Percentiles rank a stretch among this genome's conserved stretches.
Evolutionary conservation across 495 filamentous ascomycete species (phyloP).

Genomic region (Barbatosphaeria neglecta): DNA sequence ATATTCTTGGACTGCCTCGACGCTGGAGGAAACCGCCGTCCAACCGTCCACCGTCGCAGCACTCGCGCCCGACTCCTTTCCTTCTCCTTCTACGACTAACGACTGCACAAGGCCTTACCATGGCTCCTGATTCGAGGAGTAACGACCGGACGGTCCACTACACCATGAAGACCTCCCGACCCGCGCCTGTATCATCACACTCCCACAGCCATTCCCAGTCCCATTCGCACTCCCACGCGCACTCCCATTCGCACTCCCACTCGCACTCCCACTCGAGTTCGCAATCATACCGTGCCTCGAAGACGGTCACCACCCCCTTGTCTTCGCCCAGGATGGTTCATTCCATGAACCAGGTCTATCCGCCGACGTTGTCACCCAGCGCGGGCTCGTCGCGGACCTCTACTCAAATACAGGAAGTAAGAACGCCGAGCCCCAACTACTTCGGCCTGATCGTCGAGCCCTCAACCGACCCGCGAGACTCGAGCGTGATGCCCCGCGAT

Average conservation of each 20-base stretch:
- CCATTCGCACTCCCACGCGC: slow-evolving; percentile 17
- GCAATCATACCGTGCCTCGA: slow-evolving; percentile 23
- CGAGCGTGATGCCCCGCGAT: slow-evolving; percentile 45
- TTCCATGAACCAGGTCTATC: slow-evolving; percentile 33
- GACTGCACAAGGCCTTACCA: slow-evolving; percentile 1
- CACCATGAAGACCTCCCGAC: slow-evolving; percentile 38
- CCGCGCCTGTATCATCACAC: slow-evolving; percentile 19
- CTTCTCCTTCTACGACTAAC: not conserved
- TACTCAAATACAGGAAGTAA: slow-evolving; percentile 16
- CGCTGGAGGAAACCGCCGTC: not conserved
- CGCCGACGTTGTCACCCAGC: slow-evolving; percentile 27
- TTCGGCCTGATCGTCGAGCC: slow-evolving; percentile 64
- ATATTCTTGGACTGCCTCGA: slow-evolving; percentile 11
- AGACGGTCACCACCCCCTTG: slow-evolving; percentile 27
- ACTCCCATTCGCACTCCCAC: slow-evolving; percentile 12
- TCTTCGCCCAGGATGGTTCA: slow-evolving; percentile 27
- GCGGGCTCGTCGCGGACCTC: slow-evolving; percentile 5
- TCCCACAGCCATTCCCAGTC: slow-evolving; percentile 28
- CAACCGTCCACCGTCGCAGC: slow-evolving; percentile 3
- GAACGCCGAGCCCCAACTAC: slow-evolving; percentile 62
- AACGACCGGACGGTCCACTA: slow-evolving; percentile 25
- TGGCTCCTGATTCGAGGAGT: slow-evolving; percentile 13
- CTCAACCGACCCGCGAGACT: slow-evolving; percentile 44
- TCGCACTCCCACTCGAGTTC: slow-evolving; percentile 28
- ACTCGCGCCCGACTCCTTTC: not conserved